Evolutionary conservation across 345 rosid species (phyloP).

Genomic region (Linum trigynum): DNA sequence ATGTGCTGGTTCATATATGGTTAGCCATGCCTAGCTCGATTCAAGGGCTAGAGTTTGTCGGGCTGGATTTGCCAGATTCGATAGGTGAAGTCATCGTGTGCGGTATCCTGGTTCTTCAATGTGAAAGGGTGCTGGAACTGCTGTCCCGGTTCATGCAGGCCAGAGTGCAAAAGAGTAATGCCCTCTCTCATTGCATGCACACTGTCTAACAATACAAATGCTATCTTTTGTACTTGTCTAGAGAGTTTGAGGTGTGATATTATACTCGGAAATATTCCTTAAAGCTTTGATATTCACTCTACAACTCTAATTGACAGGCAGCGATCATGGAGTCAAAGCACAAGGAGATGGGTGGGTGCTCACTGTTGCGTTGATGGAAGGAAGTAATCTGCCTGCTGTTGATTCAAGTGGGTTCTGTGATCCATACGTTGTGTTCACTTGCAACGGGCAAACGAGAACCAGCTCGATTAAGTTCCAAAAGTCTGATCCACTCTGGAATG

Average conservation of each 20-base stretch:
- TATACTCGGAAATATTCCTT: not conserved
- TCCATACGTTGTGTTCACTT: constrained; percentile 86
- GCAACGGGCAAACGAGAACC: constrained; percentile 81
- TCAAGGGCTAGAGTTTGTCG: constrained; percentile 88
- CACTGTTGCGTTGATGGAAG: constrained; percentile 87
- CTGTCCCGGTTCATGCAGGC: constrained; percentile 86
- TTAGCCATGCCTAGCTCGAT: constrained; percentile 47
- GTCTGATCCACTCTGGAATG: constrained; percentile 86
- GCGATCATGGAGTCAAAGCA: constrained; percentile 93
- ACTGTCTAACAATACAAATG: not conserved
- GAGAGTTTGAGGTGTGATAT: not conserved
- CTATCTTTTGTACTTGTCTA: not conserved
- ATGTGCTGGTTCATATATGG: constrained; percentile 66
- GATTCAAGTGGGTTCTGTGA: constrained; percentile 87
- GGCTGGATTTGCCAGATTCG: constrained; percentile 94
- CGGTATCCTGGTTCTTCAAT: constrained; percentile 74
- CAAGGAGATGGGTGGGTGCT: constrained; percentile 96
- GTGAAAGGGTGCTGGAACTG: constrained; percentile 47
- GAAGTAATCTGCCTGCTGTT: constrained; percentile 74
- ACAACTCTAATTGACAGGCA: constrained; percentile 36
- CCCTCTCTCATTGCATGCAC: not conserved
- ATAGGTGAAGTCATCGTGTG: constrained; percentile 77
- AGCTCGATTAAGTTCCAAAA: constrained; percentile 96
- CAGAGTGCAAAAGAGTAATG: constrained; percentile 68
- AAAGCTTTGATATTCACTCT: not conserved